phyloP scores from a whole-genome alignment of 305 asterid species.

The Monarda citriodora region DNA sequence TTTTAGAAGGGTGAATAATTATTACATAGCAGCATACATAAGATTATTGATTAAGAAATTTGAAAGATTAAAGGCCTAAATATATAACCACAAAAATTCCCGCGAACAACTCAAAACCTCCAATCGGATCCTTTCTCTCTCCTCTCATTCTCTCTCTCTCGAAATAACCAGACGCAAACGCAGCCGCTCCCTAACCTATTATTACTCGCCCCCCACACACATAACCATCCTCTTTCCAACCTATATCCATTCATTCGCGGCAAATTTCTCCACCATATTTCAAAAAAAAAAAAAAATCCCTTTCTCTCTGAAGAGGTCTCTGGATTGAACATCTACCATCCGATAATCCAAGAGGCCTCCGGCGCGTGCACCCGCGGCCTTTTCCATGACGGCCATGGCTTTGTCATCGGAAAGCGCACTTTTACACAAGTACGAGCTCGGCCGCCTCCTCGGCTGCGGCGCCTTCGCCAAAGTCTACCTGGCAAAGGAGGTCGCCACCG shows the following conservation, averaged over 20 bases:
- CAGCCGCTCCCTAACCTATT: background rate
- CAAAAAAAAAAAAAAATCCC: background rate
- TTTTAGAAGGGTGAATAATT: too few relatives aligned
- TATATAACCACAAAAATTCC: background rate
- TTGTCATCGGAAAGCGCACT: conserved; percentile 33
- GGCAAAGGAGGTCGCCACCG: conserved; percentile 32
- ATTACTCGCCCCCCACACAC: conserved; percentile 7
- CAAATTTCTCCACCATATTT: conserved; percentile 1
- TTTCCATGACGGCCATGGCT: conserved; percentile 21
- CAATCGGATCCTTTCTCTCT: background rate
- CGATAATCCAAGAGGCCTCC: conserved; percentile 20
- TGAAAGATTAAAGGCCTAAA: too few relatives aligned
- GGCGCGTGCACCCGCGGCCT: conserved; percentile 5
- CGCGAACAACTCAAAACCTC: conserved; percentile 14
- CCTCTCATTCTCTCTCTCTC: background rate
- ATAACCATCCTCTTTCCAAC: conserved; percentile 5
- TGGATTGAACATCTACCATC: background rate
- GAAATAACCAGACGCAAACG: background rate
- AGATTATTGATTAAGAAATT: too few relatives aligned
- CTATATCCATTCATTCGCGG: conserved; percentile 7
- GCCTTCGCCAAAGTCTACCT: conserved; percentile 52
- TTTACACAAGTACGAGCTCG: conserved; percentile 64
- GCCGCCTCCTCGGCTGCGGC: conserved; percentile 67
- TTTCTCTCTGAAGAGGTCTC: background rate
- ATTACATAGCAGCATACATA: too few relatives aligned